phyloP scores from a whole-genome alignment of 179 eudicot species.

The Beta lomatogona region DNA sequence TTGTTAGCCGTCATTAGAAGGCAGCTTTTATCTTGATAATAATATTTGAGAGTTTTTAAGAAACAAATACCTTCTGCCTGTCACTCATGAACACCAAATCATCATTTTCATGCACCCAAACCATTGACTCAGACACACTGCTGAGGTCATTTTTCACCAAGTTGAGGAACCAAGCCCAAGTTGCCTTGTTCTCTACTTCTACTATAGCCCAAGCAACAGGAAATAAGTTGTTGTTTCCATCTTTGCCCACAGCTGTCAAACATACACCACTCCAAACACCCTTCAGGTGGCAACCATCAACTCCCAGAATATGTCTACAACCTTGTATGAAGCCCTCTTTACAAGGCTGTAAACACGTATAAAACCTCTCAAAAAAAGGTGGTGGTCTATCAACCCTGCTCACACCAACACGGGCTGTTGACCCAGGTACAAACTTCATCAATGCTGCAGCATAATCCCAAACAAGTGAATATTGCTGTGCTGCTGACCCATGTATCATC shows the following conservation, averaged over 20 bases:
- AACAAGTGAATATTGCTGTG: neutral
- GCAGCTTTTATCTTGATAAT: too few relatives aligned
- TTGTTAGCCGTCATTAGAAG: too few relatives aligned
- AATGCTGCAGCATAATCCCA: slow-evolving; percentile 3
- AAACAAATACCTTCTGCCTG: too few relatives aligned
- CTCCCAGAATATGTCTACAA: too few relatives aligned
- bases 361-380: neutral
- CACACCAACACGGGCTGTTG: neutral
- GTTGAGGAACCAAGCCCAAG: neutral
- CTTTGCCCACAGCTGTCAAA: neutral
- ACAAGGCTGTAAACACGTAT: slow-evolving; percentile 5
- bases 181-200: slow-evolving; percentile 3
- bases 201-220: slow-evolving; percentile 1
- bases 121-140: too few relatives aligned
- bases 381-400: neutral
- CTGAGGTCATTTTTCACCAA: neutral
- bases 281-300: slow-evolving; percentile 6
- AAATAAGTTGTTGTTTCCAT: neutral
- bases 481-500: neutral
- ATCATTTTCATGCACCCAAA: too few relatives aligned
- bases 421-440: neutral
- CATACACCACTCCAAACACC: neutral
- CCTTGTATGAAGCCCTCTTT: slow-evolving; percentile 12
- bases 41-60: too few relatives aligned
- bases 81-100: too few relatives aligned